Evolutionary conservation across 2,329 filamentous ascomycete species (phyloP).

Genomic region (Biscogniauxia marginata): DNA sequence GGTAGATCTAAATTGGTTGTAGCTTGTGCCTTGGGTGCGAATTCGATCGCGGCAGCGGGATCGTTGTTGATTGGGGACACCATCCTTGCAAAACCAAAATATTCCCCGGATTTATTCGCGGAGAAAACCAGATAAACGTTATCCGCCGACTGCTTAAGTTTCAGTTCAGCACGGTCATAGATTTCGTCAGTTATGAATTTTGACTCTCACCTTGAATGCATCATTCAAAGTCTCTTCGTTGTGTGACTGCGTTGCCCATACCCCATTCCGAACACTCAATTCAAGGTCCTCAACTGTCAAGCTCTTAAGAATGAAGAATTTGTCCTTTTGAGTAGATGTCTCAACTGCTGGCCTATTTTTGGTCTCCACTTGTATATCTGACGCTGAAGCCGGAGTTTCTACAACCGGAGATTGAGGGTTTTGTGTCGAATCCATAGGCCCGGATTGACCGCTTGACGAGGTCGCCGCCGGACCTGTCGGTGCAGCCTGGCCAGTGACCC

Average conservation of each 20-base stretch:
- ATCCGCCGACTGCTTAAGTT: constrained; percentile 60
- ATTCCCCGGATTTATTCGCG: constrained; percentile 95
- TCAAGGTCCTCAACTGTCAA: constrained; percentile 89
- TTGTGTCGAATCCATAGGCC: constrained; percentile 15
- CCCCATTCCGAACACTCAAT: constrained; percentile 78
- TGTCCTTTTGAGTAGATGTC: constrained; percentile 53
- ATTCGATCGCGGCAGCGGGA: constrained; percentile 65
- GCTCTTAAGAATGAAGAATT: constrained; percentile 92
- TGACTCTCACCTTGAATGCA: constrained; percentile 67
- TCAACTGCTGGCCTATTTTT: constrained; percentile 19
- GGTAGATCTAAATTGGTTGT: constrained; percentile 65
- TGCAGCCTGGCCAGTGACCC: constrained; percentile 45
- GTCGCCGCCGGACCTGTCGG: constrained; percentile 54
- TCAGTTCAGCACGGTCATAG: constrained; percentile 4
- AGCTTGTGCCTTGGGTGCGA: constrained; percentile 63
- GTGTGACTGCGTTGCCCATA: constrained; percentile 93
- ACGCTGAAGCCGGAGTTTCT: constrained; percentile 10
- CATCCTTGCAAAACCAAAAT: constrained; percentile 95
- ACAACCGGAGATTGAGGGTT: constrained; percentile 11
- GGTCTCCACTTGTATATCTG: constrained; percentile 17
- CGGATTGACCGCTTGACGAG: constrained; percentile 25
- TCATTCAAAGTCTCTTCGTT: constrained; percentile 83
- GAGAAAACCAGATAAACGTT: constrained; percentile 93
- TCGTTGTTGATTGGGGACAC: constrained; percentile 78
- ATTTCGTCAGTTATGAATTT: constrained; percentile 1